These are phyloP conservation scores for Phytophthora cactorum DNA, from an alignment of 352 stramenopile genomes.

Conservation along the genomic window DNA sequence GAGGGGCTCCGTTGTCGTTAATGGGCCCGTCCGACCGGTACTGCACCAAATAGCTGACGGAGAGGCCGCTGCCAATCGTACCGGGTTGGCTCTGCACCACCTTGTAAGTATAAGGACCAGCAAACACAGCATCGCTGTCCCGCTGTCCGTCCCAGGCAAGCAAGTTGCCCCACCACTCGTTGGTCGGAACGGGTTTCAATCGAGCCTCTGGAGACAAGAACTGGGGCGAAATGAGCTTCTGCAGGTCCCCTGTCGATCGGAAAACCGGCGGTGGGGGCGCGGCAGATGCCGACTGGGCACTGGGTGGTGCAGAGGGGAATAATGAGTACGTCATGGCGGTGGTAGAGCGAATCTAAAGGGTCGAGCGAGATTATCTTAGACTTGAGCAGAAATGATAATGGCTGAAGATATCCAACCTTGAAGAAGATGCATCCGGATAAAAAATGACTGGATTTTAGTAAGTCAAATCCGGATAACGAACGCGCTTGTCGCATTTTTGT, in stretches of 20 bases:
- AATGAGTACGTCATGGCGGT: slow-evolving; percentile 30
- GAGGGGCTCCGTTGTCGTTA: slow-evolving; percentile 84
- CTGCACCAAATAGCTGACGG: slow-evolving; percentile 74
- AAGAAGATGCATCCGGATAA: background rate
- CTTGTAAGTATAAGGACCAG: slow-evolving; percentile 75
- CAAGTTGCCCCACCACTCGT: slow-evolving; percentile 89
- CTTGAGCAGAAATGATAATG: background rate
- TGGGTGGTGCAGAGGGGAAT: slow-evolving; percentile 16
- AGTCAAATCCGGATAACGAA: too few relatives aligned
- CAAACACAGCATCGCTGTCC: slow-evolving; percentile 79
- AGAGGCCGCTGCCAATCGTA: slow-evolving; percentile 54
- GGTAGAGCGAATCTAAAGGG: background rate
- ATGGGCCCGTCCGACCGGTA: slow-evolving; percentile 68
- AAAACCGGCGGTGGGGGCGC: slow-evolving; percentile 50
- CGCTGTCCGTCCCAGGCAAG: slow-evolving; percentile 60
- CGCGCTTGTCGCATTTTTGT: too few relatives aligned
- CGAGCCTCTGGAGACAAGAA: slow-evolving; percentile 41
- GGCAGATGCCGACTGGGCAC: slow-evolving; percentile 1
- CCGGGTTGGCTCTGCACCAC: slow-evolving; percentile 42
- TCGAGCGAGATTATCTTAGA: too few relatives aligned
- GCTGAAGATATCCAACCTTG: slow-evolving; percentile 2
- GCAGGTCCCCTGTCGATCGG: slow-evolving; percentile 51
- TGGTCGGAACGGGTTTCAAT: slow-evolving; percentile 67
- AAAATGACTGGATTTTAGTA: background rate
- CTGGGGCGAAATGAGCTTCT: slow-evolving; percentile 56